Conservation (phyloP, 2,329 filamentous ascomycete species). For the Xylaria sp. region DNA sequence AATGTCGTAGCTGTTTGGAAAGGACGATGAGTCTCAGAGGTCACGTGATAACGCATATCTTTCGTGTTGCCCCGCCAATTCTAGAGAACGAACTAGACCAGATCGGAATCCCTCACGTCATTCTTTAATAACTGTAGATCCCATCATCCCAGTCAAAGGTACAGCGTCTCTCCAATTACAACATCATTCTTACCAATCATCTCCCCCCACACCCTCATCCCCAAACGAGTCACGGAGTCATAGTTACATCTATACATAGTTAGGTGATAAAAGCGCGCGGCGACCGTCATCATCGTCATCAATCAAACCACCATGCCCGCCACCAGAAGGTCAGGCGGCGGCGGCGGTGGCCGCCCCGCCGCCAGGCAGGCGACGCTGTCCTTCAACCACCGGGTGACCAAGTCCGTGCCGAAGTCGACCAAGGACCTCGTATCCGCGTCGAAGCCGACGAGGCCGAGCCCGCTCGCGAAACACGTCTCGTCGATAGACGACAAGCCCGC, state of each 20-base stretch:
- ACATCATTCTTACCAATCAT: slow-evolving; percentile 3
- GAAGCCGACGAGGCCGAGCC: slow-evolving; percentile 40
- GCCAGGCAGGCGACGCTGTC: slow-evolving; percentile 59
- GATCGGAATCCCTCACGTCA: slow-evolving; percentile 32
- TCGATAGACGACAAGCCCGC: slow-evolving; percentile 9
- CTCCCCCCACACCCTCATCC: not conserved
- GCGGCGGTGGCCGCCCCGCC: slow-evolving; percentile 41
- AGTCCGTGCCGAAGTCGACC: slow-evolving; percentile 50
- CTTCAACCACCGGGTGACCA: slow-evolving; percentile 61
- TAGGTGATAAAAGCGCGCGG: too few relatives aligned
- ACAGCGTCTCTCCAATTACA: not conserved
- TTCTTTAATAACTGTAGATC: slow-evolving; percentile 16
- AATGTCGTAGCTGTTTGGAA: too few relatives aligned
- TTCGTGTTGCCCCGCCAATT: slow-evolving; percentile 61
- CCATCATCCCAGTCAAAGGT: not conserved
- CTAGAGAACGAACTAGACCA: slow-evolving; percentile 9
- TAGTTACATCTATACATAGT: slow-evolving; percentile 3
- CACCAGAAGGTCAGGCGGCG: slow-evolving; percentile 49
- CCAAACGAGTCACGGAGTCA: not conserved
- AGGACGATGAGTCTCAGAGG: not conserved
- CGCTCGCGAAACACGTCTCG: slow-evolving; percentile 31
- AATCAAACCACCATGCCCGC: slow-evolving; percentile 44
- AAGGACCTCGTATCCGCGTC: slow-evolving; percentile 46
- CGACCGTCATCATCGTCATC: slow-evolving; percentile 10
- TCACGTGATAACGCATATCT: slow-evolving; percentile 54